A percentile compares a stretch with the other conserved stretches of the same genome.
These are phyloP conservation scores for Penicillium sp. DNA, from an alignment of 2,329 filamentous ascomycete species.

Conservation along the genomic window DNA sequence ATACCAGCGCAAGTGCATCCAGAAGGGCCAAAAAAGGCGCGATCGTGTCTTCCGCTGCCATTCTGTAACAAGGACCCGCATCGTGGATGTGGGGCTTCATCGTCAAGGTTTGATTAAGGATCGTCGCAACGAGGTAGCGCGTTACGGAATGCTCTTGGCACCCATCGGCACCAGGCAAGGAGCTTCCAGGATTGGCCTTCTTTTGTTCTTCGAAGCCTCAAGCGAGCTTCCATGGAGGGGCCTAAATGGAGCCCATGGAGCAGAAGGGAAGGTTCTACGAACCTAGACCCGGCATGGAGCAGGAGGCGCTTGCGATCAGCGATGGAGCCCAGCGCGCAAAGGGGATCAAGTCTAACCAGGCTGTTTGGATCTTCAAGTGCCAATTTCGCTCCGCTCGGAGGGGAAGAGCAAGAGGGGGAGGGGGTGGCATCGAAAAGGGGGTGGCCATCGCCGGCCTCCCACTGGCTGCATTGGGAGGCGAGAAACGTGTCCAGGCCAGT, in stretches of 20 bases:
- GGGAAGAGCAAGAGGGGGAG: neutral
- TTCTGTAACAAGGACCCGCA: slow-evolving; percentile 17
- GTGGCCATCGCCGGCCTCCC: slow-evolving; percentile 4
- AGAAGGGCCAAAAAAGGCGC: too few species aligned
- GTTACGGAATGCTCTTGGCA: slow-evolving; percentile 31
- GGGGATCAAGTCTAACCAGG: slow-evolving; percentile 4
- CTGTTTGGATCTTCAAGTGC: neutral
- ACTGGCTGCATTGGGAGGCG: slow-evolving; percentile 1
- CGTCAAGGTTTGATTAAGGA: slow-evolving; percentile 43
- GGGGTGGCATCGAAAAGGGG: slow-evolving; percentile 7
- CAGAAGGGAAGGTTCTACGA: slow-evolving; percentile 18
- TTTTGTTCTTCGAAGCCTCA: slow-evolving; percentile 21
- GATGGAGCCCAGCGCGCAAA: neutral
- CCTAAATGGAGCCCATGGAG: slow-evolving; percentile 6
- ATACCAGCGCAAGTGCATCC: too few species aligned
- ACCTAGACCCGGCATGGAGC: slow-evolving; percentile 3
- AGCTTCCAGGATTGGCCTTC: slow-evolving; percentile 18
- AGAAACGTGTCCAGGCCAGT: slow-evolving; percentile 12
- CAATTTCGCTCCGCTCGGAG: too few species aligned
- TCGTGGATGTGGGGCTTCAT: slow-evolving; percentile 13
- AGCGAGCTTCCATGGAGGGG: slow-evolving; percentile 18
- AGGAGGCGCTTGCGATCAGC: neutral
- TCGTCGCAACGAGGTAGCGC: slow-evolving; percentile 33
- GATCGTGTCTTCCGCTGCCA: slow-evolving; percentile 3
- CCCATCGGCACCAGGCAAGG: slow-evolving; percentile 21